Evolutionary conservation across 2,329 filamentous ascomycete species (phyloP).

Genomic region (Penicillium sp.): DNA sequence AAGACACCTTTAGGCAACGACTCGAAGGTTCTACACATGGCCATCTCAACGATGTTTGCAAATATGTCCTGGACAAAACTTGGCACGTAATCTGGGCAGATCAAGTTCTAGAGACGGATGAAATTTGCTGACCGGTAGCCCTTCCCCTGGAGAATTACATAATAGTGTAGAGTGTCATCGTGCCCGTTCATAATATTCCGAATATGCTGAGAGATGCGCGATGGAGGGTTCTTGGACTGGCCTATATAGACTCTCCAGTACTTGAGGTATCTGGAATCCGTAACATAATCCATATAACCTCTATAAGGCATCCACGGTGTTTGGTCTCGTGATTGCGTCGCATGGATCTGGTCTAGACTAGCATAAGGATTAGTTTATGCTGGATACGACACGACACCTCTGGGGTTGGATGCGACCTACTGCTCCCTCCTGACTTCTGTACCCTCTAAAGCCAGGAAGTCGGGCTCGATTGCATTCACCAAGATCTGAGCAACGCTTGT

Average conservation of each 20-base stretch:
- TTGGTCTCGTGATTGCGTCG: background rate
- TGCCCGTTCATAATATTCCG: background rate
- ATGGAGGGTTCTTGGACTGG: background rate
- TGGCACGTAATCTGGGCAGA: background rate
- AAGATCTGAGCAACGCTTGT: background rate
- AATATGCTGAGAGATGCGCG: background rate
- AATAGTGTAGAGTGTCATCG: background rate
- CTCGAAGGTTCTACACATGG: background rate
- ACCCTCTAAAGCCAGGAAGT: background rate
- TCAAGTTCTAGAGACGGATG: background rate
- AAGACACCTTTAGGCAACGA: background rate
- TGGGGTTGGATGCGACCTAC: background rate
- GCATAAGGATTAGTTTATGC: background rate
- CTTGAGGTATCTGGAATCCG: background rate
- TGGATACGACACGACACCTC: background rate
- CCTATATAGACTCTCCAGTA: background rate
- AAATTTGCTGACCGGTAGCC: background rate
- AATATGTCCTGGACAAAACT: background rate
- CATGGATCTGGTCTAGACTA: background rate
- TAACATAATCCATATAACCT: background rate
- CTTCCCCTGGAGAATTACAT: background rate
- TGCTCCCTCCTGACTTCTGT: background rate
- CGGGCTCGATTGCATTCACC: background rate
- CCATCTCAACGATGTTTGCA: background rate
- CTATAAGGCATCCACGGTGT: background rate